Percentiles rank a stretch among this genome's conserved stretches.
Evolutionary conservation across 352 stramenopile genomes (phyloP).

Genomic region (Globisporangium alternatum): DNA sequence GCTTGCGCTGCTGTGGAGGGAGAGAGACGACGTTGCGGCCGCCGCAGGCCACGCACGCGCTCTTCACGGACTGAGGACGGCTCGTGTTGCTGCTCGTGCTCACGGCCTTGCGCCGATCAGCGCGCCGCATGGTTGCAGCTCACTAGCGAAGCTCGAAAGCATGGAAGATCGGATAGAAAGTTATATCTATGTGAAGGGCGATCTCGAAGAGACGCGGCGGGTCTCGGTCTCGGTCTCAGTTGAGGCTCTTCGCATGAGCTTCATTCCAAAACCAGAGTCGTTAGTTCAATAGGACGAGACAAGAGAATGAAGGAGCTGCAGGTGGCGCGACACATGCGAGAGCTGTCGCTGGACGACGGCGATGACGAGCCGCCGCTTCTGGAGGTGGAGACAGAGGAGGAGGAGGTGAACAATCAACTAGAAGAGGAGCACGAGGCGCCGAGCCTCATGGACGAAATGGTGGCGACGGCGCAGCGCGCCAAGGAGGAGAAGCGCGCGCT

Average conservation of each 20-base stretch:
- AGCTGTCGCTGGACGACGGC: conserved; percentile 20
- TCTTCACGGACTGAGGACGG: conserved; percentile 21
- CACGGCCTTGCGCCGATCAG: conserved; percentile 6
- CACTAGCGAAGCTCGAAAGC: not conserved
- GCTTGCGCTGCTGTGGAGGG: not conserved
- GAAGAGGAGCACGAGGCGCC: conserved; percentile 14
- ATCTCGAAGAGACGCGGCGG: not conserved
- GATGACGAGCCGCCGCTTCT: conserved; percentile 55
- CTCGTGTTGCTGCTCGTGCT: not conserved
- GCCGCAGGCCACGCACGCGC: conserved; percentile 57
- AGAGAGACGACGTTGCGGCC: conserved; percentile 31
- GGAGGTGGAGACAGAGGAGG: conserved; percentile 23
- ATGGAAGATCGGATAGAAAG: conserved; percentile 5
- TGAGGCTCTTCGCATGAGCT: not conserved
- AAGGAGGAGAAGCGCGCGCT: conserved; percentile 46
- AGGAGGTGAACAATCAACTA: conserved; percentile 28
- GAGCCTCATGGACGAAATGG: conserved; percentile 80
- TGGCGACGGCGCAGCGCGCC: conserved; percentile 45
- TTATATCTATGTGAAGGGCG: not conserved
- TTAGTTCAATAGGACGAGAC: not conserved
- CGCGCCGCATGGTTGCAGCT: conserved; percentile 6
- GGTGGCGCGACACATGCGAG: conserved; percentile 6
- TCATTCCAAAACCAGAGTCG: conserved; percentile 10
- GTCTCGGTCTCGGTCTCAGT: not conserved
- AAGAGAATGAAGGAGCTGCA: conserved; percentile 16